A percentile compares a stretch with the other conserved stretches of the same genome.
These are phyloP conservation scores for Endoconidiophora laricicola DNA, from an alignment of 2,329 filamentous ascomycete genomes.

Conservation along the genomic window DNA sequence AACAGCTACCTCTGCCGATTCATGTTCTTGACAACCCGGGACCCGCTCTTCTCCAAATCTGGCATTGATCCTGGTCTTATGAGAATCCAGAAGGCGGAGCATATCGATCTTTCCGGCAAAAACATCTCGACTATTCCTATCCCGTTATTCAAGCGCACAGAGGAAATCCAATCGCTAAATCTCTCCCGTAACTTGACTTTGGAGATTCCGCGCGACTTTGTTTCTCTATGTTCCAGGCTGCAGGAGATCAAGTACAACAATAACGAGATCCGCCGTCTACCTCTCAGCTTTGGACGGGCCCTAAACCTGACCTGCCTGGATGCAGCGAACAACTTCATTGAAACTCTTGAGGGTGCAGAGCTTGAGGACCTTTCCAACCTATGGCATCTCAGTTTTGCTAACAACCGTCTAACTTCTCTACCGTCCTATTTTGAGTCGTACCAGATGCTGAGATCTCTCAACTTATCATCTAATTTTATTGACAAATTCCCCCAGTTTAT, in stretches of 20 bases:
- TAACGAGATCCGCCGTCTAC: constrained; percentile 78
- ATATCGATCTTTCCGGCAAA: constrained; percentile 77
- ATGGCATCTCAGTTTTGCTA: constrained; percentile 80
- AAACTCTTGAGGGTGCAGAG: constrained; percentile 72
- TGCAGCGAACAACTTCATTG: constrained; percentile 83
- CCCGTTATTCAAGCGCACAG: constrained; percentile 74
- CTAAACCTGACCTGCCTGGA: constrained; percentile 74
- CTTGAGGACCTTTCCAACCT: constrained; percentile 59
- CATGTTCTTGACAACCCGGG: constrained; percentile 58
- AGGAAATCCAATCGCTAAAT: constrained; percentile 88
- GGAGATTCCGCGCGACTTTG: constrained; percentile 89
- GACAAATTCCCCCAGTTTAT: constrained; percentile 73
- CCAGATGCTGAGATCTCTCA: constrained; percentile 62
- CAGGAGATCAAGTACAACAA: constrained; percentile 92
- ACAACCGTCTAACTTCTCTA: constrained; percentile 69
- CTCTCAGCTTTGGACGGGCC: constrained; percentile 68
- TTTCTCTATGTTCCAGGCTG: constrained; percentile 78
- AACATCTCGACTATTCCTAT: constrained; percentile 94
- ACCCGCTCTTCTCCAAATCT: constrained; percentile 46
- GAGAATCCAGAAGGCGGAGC: constrained; percentile 78
- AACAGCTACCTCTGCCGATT: constrained; percentile 95
- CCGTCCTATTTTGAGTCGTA: constrained; percentile 74
- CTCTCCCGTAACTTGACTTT: constrained; percentile 82
- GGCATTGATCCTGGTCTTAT: constrained; percentile 61
- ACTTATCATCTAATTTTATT: constrained; percentile 86